These are phyloP conservation scores for Aspergillus costaricaensis DNA, from an alignment of 2,329 filamentous ascomycete species.

Conservation along the genomic window DNA sequence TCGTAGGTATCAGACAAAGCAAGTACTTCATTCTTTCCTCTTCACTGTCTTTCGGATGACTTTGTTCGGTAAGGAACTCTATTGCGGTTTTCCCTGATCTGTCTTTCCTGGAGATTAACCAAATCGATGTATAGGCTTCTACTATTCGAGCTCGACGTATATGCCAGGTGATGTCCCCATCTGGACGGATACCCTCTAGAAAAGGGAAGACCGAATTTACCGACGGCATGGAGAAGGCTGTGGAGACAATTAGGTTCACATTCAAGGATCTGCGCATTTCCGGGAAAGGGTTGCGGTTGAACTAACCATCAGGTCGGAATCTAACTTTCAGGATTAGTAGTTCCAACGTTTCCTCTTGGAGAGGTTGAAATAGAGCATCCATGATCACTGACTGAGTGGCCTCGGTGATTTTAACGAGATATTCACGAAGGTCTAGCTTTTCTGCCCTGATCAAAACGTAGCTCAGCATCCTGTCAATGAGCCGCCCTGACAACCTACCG, in stretches of 20 bases:
- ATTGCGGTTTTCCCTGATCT: background rate
- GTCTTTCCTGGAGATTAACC: conserved; percentile 6
- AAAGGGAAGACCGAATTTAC: conserved; percentile 12
- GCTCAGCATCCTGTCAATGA: conserved; percentile 1
- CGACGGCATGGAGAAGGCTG: conserved; percentile 10
- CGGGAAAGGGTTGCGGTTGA: background rate
- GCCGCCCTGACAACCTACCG: background rate
- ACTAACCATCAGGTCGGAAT: conserved; percentile 7
- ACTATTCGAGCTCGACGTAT: conserved; percentile 8
- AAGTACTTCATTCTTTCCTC: background rate
- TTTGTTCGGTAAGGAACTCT: background rate
- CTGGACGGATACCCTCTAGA: conserved; percentile 2
- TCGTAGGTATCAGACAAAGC: conserved; percentile 4
- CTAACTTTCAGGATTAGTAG: conserved; percentile 6
- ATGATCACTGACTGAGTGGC: background rate
- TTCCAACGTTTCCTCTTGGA: conserved; percentile 1
- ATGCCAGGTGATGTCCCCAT: conserved; percentile 7
- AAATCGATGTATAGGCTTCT: conserved; percentile 4
- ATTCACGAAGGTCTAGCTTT: conserved; percentile 2
- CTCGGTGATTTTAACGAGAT: conserved; percentile 1
- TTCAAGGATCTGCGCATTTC: too few species aligned
- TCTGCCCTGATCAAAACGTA: conserved; percentile 3
- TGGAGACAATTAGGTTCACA: background rate
- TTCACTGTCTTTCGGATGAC: background rate
- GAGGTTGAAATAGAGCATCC: conserved; percentile 7